Evolutionary conservation across 192 early-diverging fungal species (phyloP), one percentile per base, ranked within the genome.

Genomic region (Pilaira anomala): DNA sequence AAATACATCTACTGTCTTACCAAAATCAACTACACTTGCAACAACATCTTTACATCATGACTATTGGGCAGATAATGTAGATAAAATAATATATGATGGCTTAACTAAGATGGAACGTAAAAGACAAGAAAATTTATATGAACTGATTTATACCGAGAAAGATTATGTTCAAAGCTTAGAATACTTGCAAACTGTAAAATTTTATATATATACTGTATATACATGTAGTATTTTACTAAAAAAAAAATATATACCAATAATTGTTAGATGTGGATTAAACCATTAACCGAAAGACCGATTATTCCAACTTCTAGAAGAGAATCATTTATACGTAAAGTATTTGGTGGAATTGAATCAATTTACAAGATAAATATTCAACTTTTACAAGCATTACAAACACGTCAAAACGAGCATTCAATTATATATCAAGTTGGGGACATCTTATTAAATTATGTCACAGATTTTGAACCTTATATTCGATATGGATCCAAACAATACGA

Each of bases 401-500:
- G 86, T 14, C 86, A 88, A 67, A 76, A 80, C 49, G 77, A 85
- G 62, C 68, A 56, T 24, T 72, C 77, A 57, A 60, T 94, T 16
- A 84, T 92, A 48, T 75, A 85, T 57, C 77, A 81, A 63, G 78
- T 94, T 30, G 92, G 92, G 30, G 90, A 92, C 49, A 76, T 92
- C 39, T 78, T 94, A 40, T 64, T 88, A 13, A 58, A 70, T 44
- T 78, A 80, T 59, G 80, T 84, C 1, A 73, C 78, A 30, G 76
- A 82, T 56, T 82, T 91, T 49, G 78, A 88, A 50, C 83, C 87
- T 1, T 96, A 92, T 63, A 83, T 94, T 39, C 80, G 85, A 48
- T 98, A 98, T 78, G 91, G 92, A 22, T 90, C 87, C 14, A 84
- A 90, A 66, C 91, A 94, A 67, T 82, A 88, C 19, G 90, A 88